phyloP scores from a whole-genome alignment of 2,329 filamentous ascomycete species.

The Aplosporella prunicola region DNA sequence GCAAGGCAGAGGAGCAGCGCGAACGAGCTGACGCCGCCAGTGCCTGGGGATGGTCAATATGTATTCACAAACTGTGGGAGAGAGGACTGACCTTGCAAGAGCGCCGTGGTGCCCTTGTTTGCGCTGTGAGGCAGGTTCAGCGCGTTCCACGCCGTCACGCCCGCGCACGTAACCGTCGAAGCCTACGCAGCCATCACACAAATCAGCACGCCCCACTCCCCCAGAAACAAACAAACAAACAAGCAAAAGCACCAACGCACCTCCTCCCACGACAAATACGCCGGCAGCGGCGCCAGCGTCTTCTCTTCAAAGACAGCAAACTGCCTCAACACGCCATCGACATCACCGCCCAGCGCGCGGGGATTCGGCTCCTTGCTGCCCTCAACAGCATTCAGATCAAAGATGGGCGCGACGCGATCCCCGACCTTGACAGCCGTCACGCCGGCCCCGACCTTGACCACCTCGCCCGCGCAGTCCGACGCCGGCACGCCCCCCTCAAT shows the following conservation, averaged over 20 bases:
- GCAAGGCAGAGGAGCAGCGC: slow-evolving; percentile 20
- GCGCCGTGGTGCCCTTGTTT: slow-evolving; percentile 4
- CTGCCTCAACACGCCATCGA: slow-evolving; percentile 17
- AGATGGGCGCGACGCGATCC: slow-evolving; percentile 18
- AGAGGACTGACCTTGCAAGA: slow-evolving; percentile 13
- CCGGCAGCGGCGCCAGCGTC: slow-evolving; percentile 18
- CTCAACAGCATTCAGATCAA: slow-evolving; percentile 14
- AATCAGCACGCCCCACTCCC: neutral
- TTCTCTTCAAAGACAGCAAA: slow-evolving; percentile 20
- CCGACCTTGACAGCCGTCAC: slow-evolving; percentile 17
- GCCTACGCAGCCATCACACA: slow-evolving; percentile 3
- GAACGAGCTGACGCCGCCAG: slow-evolving; percentile 32
- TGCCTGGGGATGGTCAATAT: slow-evolving; percentile 18
- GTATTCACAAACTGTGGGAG: neutral
- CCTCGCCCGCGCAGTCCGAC: slow-evolving; percentile 21
- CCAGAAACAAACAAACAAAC: no score
- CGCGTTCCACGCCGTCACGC: slow-evolving; percentile 19
- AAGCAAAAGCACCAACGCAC: no score
- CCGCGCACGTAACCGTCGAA: slow-evolving; percentile 18
- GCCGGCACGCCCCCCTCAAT: slow-evolving; percentile 14
- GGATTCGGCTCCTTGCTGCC: slow-evolving; percentile 1
- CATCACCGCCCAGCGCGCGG: slow-evolving; percentile 12
- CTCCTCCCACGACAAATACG: slow-evolving; percentile 21
- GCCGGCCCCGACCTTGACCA: slow-evolving; percentile 15
- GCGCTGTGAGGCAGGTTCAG: slow-evolving; percentile 14